Percentiles rank a stretch among this genome's conserved stretches.
Conservation (phyloP, 768 basidiomycete genomes). For the Fistulinella prunicolor region DNA sequence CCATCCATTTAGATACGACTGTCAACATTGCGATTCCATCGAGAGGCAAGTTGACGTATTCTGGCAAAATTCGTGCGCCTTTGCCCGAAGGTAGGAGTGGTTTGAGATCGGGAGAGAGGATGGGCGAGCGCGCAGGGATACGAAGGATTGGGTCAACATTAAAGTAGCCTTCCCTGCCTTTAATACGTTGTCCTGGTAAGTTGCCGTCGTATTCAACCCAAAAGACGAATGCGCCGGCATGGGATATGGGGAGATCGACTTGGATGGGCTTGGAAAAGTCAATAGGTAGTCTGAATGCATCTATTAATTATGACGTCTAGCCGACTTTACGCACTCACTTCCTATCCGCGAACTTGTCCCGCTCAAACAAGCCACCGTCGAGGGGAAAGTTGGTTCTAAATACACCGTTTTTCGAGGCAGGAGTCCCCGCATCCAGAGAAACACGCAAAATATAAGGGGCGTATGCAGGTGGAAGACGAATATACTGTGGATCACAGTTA, state of each 20-base stretch:
- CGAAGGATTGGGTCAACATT: slow-evolving; percentile 91
- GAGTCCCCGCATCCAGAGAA: slow-evolving; percentile 87
- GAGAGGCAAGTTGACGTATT: slow-evolving; percentile 69
- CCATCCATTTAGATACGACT: slow-evolving; percentile 98
- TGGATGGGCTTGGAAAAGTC: slow-evolving; percentile 90
- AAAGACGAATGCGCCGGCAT: slow-evolving; percentile 94
- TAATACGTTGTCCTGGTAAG: slow-evolving; percentile 55
- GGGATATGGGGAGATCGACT: slow-evolving; percentile 93
- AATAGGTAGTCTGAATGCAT: slow-evolving; percentile 62
- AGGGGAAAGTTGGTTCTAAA: slow-evolving; percentile 97
- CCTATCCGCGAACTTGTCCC: slow-evolving; percentile 71
- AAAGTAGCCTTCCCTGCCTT: slow-evolving; percentile 90
- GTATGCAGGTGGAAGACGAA: slow-evolving; percentile 90
- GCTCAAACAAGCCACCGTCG: slow-evolving; percentile 81
- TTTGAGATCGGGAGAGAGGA: slow-evolving; percentile 56
- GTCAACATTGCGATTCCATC: slow-evolving; percentile 89
- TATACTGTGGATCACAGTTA: slow-evolving; percentile 58
- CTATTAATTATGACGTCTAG: slow-evolving; percentile 11
- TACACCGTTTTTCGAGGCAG: slow-evolving; percentile 84
- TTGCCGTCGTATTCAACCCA: slow-evolving; percentile 88
- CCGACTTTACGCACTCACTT: slow-evolving; percentile 47
- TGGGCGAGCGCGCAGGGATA: slow-evolving; percentile 66
- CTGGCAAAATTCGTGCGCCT: slow-evolving; percentile 49
- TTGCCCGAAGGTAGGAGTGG: slow-evolving; percentile 52
- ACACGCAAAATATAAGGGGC: slow-evolving; percentile 89